A percentile compares a stretch with the other conserved stretches of the same genome.
phyloP scores from a whole-genome alignment of 805 yeast species.

The Metahyphopichia silvanorum region DNA sequence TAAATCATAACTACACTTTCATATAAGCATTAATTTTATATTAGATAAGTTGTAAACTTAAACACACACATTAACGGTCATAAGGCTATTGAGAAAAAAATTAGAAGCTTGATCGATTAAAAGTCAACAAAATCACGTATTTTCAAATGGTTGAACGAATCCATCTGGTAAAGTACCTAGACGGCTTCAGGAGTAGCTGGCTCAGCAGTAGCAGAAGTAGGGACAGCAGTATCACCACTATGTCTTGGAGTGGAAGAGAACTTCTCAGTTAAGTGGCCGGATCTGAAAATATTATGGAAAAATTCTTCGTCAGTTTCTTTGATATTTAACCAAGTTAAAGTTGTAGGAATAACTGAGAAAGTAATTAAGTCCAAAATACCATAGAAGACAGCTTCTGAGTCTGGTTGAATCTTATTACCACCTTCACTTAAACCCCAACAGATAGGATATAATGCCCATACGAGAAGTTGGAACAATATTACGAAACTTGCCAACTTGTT shows the following conservation, averaged over 20 bases:
- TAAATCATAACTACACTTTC: slow-evolving; percentile 5
- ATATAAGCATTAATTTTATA: background rate
- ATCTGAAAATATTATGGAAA: slow-evolving; percentile 13
- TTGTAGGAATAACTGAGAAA: slow-evolving; percentile 41
- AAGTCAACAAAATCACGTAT: too few relatives aligned
- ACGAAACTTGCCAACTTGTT: slow-evolving; percentile 10
- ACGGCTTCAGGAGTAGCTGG: slow-evolving; percentile 1
- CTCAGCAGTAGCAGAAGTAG: slow-evolving; percentile 9
- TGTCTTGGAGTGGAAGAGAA: slow-evolving; percentile 34
- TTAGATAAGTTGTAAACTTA: background rate
- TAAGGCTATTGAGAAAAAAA: background rate
- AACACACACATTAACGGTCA: background rate
- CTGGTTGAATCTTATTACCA: slow-evolving; percentile 59
- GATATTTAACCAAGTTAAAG: slow-evolving; percentile 26
- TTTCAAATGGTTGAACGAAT: too few relatives aligned
- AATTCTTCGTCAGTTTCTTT: slow-evolving; percentile 23
- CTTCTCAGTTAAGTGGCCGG: slow-evolving; percentile 14
- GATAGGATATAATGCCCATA: slow-evolving; percentile 50
- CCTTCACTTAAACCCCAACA: slow-evolving; percentile 58
- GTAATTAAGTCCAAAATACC: slow-evolving; percentile 54
- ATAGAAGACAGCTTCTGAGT: slow-evolving; percentile 56
- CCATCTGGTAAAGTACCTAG: background rate
- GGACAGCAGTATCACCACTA: slow-evolving; percentile 44
- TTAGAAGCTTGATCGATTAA: too few relatives aligned
- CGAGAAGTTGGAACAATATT: slow-evolving; percentile 30